Evolutionary conservation across 2,329 filamentous ascomycete genomes (phyloP), one percentile per base, ranked within the genome.

Genomic region (Cadophora sp.): DNA sequence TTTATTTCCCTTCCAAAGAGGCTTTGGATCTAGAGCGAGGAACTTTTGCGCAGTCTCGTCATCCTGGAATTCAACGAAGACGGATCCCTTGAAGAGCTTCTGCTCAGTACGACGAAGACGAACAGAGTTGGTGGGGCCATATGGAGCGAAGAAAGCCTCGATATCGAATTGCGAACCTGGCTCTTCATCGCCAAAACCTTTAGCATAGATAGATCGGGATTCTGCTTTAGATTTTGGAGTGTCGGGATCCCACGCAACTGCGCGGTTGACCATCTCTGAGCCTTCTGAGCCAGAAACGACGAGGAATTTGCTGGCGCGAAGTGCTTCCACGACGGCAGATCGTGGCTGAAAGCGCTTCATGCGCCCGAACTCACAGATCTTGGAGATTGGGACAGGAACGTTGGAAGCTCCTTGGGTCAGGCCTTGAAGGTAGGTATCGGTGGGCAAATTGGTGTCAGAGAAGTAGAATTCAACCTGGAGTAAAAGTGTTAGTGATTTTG

Each of bases 291-390:
- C 93, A 65, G 87, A 85, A 65, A 98, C 81, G 7, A 92, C 87
- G 61, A 99, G 85, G 69, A 89, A 81, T 34, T 86, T 85, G 82
- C 92, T 96, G 26, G 92, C 87, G 80, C 91, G 92, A 63, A 98
- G 87, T 43, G 96, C 95, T 64, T 89, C 89, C 69, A 97, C 90
- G 53, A 99, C 87, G 66, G 92, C 91, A 66, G 87, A 89, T 83
- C 94, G 94, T 51, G 93, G 93, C 82, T 96, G 90, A 87, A 98
- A 99, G 76, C 91, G 92, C 73, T 89, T 91, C 97, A 99, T 99
- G 79, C 97, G 94, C 83, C 94, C 95, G 86, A 99, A 99, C 62
- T 84, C 89, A 84, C 90, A 89, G 73, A 99, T 89, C 70, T 90
- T 87, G 76, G 90, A 89, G 73, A 99, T 84, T 26, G 90, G 84